Percentiles rank a stretch among this genome's conserved stretches.
phyloP scores from a whole-genome alignment of 169 alveolate species.

The Plasmodium reichenowi region DNA sequence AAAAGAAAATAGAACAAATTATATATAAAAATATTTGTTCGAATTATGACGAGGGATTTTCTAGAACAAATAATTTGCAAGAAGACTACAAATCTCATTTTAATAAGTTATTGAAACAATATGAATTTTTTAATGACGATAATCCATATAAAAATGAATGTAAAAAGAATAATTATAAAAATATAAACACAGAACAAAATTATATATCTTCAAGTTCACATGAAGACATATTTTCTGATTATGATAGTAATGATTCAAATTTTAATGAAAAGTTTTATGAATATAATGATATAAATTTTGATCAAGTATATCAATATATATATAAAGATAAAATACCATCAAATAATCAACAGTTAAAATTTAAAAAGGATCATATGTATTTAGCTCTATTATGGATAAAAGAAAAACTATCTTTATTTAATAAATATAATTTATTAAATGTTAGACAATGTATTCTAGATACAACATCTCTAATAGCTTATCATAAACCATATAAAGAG shows the following conservation, averaged over 20 bases:
- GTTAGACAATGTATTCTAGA: conserved; percentile 70
- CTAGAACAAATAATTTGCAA: conserved; percentile 55
- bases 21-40: conserved; percentile 27
- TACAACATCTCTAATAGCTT: conserved; percentile 67
- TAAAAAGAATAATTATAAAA: conserved; percentile 25
- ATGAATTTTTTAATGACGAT: conserved; percentile 69
- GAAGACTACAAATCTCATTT: conserved; percentile 66
- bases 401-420: conserved; percentile 67
- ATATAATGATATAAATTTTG: conserved; percentile 74
- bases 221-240: conserved; percentile 37
- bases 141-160: conserved; percentile 55
- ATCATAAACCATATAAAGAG: conserved; percentile 74
- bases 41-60: conserved; percentile 61
- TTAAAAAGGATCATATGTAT: conserved; percentile 69
- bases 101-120: conserved; percentile 40
- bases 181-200: neutral
- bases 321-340: conserved; percentile 33
- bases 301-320: conserved; percentile 63
- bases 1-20: conserved; percentile 54
- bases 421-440: conserved; percentile 15
- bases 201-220: conserved; percentile 22
- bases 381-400: conserved; percentile 74
- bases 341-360: conserved; percentile 16
- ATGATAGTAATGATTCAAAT: conserved; percentile 69
- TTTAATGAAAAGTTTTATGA: conserved; percentile 63